Percentiles rank a stretch among this genome's conserved stretches.
These are phyloP conservation scores for Polymyxa betae DNA, from an alignment of 208 protist species.

Conservation along the genomic window DNA sequence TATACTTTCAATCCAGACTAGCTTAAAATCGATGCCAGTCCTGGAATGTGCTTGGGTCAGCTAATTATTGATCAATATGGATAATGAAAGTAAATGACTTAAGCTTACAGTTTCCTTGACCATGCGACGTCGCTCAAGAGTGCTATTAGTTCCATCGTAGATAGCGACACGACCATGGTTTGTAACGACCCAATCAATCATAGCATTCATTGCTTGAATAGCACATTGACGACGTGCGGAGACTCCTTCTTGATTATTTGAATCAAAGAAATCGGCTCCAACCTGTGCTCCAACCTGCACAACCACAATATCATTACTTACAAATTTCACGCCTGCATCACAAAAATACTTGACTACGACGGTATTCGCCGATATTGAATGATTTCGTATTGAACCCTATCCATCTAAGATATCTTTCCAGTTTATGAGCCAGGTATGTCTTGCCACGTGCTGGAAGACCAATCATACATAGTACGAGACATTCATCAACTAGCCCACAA, in stretches of 20 bases:
- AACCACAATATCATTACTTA: not conserved
- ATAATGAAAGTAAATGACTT: not conserved
- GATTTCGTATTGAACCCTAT: slow-evolving; percentile 63
- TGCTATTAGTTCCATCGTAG: slow-evolving; percentile 69
- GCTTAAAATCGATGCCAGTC: slow-evolving; percentile 13
- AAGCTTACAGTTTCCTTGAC: not conserved
- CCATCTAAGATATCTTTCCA: slow-evolving; percentile 66
- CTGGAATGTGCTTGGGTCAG: not conserved
- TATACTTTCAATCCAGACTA: slow-evolving; percentile 56
- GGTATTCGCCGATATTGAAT: slow-evolving; percentile 68
- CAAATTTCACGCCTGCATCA: not conserved
- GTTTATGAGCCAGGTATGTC: slow-evolving; percentile 67
- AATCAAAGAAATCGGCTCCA: slow-evolving; percentile 66
- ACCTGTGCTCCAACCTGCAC: slow-evolving; percentile 57
- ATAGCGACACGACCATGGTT: slow-evolving; percentile 64
- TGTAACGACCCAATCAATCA: slow-evolving; percentile 63
- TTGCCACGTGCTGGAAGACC: slow-evolving; percentile 71
- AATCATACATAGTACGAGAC: slow-evolving; percentile 69
- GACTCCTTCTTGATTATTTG: slow-evolving; percentile 61
- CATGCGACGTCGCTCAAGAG: slow-evolving; percentile 54
- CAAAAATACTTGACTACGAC: slow-evolving; percentile 48
- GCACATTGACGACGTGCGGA: slow-evolving; percentile 59
- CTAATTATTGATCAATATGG: not conserved
- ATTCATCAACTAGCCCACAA: slow-evolving; percentile 58
- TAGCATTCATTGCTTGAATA: slow-evolving; percentile 63